Evolutionary conservation across 2,329 filamentous ascomycete species (phyloP).

Genomic region (Cephalotrichum gorgonifer): DNA sequence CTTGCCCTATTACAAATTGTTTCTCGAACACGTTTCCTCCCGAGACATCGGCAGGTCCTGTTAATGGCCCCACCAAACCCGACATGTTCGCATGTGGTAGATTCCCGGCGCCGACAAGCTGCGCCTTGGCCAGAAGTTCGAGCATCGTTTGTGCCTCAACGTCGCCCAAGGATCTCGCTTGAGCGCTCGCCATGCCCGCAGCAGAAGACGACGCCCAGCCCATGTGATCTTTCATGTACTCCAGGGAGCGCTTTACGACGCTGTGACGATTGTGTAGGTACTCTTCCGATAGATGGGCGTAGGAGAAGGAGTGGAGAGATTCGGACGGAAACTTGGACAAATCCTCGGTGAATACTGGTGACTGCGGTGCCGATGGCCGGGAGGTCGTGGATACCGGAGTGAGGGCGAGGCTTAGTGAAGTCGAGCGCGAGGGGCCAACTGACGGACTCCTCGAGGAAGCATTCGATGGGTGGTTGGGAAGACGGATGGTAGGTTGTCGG

Average conservation of each 20-base stretch:
- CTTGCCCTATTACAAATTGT: slow-evolving; percentile 41
- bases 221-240: slow-evolving; percentile 91
- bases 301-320: slow-evolving; percentile 95
- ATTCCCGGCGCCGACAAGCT: slow-evolving; percentile 62
- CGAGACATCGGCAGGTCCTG: slow-evolving; percentile 64
- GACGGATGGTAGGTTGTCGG: slow-evolving; percentile 64
- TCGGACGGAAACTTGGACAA: slow-evolving; percentile 88
- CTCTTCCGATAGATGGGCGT: slow-evolving; percentile 90
- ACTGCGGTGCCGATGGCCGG: slow-evolving; percentile 52
- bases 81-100: slow-evolving; percentile 36
- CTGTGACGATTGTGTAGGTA: slow-evolving; percentile 85
- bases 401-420: slow-evolving; percentile 60
- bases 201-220: slow-evolving; percentile 62
- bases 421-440: slow-evolving; percentile 50
- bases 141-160: slow-evolving; percentile 83
- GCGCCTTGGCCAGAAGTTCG: slow-evolving; percentile 73
- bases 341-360: slow-evolving; percentile 77
- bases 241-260: slow-evolving; percentile 83
- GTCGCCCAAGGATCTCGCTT: slow-evolving; percentile 74
- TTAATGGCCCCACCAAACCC: slow-evolving; percentile 50
- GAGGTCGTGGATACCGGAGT: slow-evolving; percentile 39
- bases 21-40: slow-evolving; percentile 77
- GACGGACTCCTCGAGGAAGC: slow-evolving; percentile 53
- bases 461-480: slow-evolving; percentile 55
- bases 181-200: slow-evolving; percentile 69